phyloP scores from a whole-genome alignment of 169 alveolate genomes.

The Eimeria sp. region DNA sequence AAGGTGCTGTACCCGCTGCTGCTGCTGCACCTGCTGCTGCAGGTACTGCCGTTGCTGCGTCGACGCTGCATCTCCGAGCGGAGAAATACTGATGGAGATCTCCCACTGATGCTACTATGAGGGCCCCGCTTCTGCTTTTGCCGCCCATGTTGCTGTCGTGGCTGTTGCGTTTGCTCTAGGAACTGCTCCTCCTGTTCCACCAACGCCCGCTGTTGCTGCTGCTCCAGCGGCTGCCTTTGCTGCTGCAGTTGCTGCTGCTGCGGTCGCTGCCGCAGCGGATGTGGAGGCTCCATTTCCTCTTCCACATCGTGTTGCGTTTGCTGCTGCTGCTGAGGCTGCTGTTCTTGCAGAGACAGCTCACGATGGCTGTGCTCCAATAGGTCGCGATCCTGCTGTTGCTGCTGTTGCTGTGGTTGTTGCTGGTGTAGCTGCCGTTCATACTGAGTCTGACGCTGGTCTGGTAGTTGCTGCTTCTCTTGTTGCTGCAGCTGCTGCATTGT shows the following conservation, averaged over 20 bases:
- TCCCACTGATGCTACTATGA: neutral
- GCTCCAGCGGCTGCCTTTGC: neutral
- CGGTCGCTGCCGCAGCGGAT: neutral
- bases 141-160: neutral
- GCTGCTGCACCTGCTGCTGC: neutral
- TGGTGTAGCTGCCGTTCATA: neutral
- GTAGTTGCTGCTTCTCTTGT: neutral
- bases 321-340: slow-evolving; percentile 3
- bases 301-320: neutral
- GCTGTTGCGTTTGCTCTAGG: neutral
- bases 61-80: too few species aligned
- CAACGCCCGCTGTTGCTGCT: neutral
- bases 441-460: neutral
- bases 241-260: slow-evolving; percentile 4
- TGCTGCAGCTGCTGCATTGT: neutral
- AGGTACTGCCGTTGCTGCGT: neutral
- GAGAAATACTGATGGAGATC: too few species aligned
- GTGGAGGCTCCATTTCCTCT: neutral
- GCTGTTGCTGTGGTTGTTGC: slow-evolving; percentile 11
- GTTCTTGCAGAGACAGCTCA: neutral
- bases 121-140: neutral
- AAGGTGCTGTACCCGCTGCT: too few species aligned
- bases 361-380: neutral
- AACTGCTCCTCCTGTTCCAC: neutral
- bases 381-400: neutral